Percentiles rank a stretch among this genome's conserved stretches.
Conservation (phyloP, 768 basidiomycete genomes). For the Lentinula guzmanii region DNA sequence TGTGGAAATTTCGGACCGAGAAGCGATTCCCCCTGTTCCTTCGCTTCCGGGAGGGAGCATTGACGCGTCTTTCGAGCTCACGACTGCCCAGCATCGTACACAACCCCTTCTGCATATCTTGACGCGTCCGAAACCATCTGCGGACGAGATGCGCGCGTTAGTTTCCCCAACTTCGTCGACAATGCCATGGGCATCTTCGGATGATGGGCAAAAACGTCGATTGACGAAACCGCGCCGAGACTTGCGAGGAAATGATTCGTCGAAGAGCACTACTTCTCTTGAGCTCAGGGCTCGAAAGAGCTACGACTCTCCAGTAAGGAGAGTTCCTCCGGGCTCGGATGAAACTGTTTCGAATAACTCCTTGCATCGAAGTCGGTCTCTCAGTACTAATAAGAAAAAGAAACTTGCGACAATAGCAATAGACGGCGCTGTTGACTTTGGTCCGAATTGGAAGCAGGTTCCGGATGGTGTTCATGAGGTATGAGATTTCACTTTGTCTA, state of each 20-base stretch:
- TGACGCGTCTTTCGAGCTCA: neutral
- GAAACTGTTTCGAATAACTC: neutral
- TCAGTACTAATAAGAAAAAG: neutral
- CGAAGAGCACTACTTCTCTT: constrained; percentile 17
- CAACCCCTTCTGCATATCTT: neutral
- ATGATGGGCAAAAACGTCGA: constrained; percentile 23
- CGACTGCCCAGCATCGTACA: neutral
- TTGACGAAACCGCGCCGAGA: constrained; percentile 30
- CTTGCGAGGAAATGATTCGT: constrained; percentile 19
- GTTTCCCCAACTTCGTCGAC: neutral
- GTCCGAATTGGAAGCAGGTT: constrained; percentile 3
- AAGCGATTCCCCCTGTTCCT: neutral
- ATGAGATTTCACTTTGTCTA: neutral
- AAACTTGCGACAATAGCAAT: neutral
- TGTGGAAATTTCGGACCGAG: neutral
- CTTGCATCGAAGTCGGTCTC: constrained; percentile 9
- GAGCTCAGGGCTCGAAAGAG: constrained; percentile 2
- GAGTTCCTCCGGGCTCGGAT: neutral
- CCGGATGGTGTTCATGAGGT: neutral
- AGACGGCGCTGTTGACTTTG: constrained; percentile 11
- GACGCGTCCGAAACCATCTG: neutral
- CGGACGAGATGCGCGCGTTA: neutral
- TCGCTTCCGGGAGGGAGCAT: neutral
- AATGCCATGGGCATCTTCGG: neutral
- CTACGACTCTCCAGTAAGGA: constrained; percentile 3